Evolutionary conservation across 495 filamentous ascomycete genomes (phyloP), one percentile per base, ranked within the genome.

Genomic region (Penicillium macrosclerotiorum): DNA sequence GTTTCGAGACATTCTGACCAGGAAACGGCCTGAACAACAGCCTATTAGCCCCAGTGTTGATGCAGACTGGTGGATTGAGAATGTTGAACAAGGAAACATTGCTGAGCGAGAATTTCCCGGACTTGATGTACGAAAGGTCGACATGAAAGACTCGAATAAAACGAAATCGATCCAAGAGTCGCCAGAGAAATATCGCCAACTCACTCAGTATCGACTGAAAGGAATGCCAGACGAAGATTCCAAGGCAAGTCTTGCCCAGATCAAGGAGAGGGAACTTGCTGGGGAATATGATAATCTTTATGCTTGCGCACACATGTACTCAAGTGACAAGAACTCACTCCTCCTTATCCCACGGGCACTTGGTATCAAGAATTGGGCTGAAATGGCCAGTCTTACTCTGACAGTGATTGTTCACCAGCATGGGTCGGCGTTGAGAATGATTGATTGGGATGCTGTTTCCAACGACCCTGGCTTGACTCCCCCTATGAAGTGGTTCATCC

Each of bases 261-360:
- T 55, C 8, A 45, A 14, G 16, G 51, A 55, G 27, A 60, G 42
- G 30, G 68, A 70, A 4, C 34, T 50, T 17, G 42, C 42, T 1
- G 69, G 68, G 8, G 63, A 67, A 44, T 70, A 64, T 39, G 68
- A 72, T 33, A 84, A 85, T 45, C 67, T 80, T 8, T 83, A 86
- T 59, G 74, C 82, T 4, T 74, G 75, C 45, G 76, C 77, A 12
- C 85, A 88, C 58, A 77, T 85, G 37, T 88, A 81, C 62, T 76
- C 81, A 2, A 78, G 75, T 20, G 85, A 89, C 54, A 75, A 81
- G 30, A 89, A 89, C 57, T 84, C 82, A 0, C 60, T 88, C 42
- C 69, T 85, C 53, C 68, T 86, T 62, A 70, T 82, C 25, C 70
- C 73, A 3, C 81, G 86, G 27, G 75, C 84, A 5, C 48, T 84